These are phyloP conservation scores for Fusarium verrucosum DNA, from an alignment of 2,329 filamentous ascomycete species.

Conservation along the genomic window DNA sequence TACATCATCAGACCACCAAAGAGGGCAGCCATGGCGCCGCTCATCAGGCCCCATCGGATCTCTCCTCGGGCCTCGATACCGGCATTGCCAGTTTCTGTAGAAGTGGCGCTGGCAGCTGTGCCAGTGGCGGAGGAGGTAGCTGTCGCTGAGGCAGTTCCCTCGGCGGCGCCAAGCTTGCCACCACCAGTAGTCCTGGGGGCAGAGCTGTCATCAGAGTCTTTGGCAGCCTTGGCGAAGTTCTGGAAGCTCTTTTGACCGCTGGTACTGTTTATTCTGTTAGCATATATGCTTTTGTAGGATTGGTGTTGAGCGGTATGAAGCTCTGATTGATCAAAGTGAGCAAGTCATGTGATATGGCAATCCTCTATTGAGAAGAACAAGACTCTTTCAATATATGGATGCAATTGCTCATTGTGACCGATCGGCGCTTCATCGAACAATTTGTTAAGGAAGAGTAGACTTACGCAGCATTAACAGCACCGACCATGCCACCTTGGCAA, in stretches of 20 bases:
- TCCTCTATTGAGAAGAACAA: too few relatives aligned
- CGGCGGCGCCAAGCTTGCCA: conserved; percentile 27
- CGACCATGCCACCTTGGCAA: conserved; percentile 69
- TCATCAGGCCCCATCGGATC: conserved; percentile 43
- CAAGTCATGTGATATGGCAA: too few relatives aligned
- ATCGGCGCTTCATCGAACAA: too few relatives aligned
- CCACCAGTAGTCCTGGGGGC: conserved; percentile 37
- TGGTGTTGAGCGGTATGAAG: too few relatives aligned
- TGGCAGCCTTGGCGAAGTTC: conserved; percentile 26
- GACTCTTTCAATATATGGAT: too few relatives aligned
- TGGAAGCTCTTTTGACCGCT: conserved; percentile 29
- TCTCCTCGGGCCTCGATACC: conserved; percentile 32
- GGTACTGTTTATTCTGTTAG: conserved; percentile 12
- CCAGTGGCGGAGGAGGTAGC: conserved; percentile 23
- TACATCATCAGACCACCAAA: conserved; percentile 40
- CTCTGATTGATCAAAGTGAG: too few relatives aligned
- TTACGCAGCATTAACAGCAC: conserved; percentile 52
- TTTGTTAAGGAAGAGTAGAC: not conserved
- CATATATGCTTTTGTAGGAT: too few relatives aligned
- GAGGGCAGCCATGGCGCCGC: conserved; percentile 32
- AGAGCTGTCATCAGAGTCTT: conserved; percentile 18
- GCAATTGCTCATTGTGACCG: too few relatives aligned
- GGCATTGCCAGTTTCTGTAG: conserved; percentile 27
- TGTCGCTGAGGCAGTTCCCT: conserved; percentile 13
- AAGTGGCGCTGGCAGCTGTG: conserved; percentile 7